These are phyloP conservation scores for Dalbergia cochinchinensis DNA, from an alignment of 306 rosid genomes.

Conservation along the genomic window DNA sequence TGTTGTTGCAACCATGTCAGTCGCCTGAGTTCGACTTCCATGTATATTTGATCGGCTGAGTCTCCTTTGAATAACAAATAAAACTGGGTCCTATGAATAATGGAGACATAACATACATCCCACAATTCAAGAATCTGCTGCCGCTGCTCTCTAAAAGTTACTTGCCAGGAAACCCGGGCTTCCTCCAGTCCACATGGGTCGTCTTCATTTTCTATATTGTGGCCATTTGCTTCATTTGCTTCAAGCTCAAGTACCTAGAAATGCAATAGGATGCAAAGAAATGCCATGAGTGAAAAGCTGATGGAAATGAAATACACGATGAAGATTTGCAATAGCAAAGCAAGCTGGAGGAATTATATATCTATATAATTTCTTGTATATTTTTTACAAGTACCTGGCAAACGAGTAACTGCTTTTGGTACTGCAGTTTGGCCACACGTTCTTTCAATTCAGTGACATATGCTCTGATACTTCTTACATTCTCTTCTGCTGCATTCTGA, in stretches of 20 bases:
- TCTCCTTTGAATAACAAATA: conserved; percentile 96
- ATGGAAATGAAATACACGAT: conserved; percentile 2
- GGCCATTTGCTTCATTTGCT: conserved; percentile 94
- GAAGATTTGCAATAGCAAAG: conserved; percentile 16
- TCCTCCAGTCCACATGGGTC: conserved; percentile 62
- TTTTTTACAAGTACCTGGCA: conserved; percentile 72
- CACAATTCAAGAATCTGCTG: conserved; percentile 92
- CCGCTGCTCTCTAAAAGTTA: conserved; percentile 80
- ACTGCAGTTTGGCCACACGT: conserved; percentile 97
- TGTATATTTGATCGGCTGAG: conserved; percentile 89
- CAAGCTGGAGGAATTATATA: conserved; percentile 10
- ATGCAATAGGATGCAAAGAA: conserved; percentile 22
- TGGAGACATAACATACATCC: conserved; percentile 91
- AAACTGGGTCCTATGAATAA: conserved; percentile 95
- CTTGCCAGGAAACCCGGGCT: conserved; percentile 83
- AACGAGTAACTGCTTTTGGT: conserved; percentile 97
- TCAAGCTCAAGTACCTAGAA: conserved; percentile 94
- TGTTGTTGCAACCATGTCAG: conserved; percentile 96
- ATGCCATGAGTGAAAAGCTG: conserved; percentile 12
- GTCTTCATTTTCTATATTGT: conserved; percentile 73
- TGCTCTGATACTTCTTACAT: conserved; percentile 95
- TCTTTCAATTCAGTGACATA: conserved; percentile 98
- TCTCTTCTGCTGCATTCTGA: conserved; percentile 99
- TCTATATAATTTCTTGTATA: background rate
- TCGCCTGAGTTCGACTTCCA: conserved; percentile 97